Evolutionary conservation across 2,329 filamentous ascomycete species (phyloP), one percentile per base, ranked within the genome.

Genomic region (Dactylellina leptospora): DNA sequence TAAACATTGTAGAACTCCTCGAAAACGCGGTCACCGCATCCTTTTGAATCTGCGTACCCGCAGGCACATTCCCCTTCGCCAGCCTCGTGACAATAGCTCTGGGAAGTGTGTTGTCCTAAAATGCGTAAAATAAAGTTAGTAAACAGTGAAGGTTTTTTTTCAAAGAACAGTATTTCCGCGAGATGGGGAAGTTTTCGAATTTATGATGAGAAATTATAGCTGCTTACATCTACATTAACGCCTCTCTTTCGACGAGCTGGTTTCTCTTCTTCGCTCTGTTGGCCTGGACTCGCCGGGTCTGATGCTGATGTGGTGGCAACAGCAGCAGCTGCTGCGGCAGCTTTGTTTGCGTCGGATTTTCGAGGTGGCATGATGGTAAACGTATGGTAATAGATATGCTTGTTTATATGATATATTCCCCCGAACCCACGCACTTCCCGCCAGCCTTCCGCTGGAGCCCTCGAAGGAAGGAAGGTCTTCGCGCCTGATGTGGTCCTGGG

Each of bases 1-100:
- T 89, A 77, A 95, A 95, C 0, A 95, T 88, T 0, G 90, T 93
- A 5, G 91, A 89, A 79, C 89, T 90, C 81, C 93, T 93, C 75
- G 86, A 89, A 82, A 95, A 85, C 8, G 90, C 91, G 55, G 91
- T 81, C 60, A 93, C 85, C 42, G 91, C 91, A 81, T 92, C 92
- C 77, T 88, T 90, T 79, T 93, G 90, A 18, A 72, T 72, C 53
- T 63, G 59, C 5, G 68, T 93, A 78, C 92, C 92, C 4, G 90
- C 84, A 0, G 91, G 90, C 3, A 95, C 82, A 4, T 91, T 90
- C 40, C 90, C 89, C 81, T 93, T 93, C 40, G 90, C 89, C 30
- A 95, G 84, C 59, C 90, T 85, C 58, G 89, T 90, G 75, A 93
- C 88, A 80, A 93, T 92, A 4, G 90, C 92, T 78, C 91, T 92